Evolutionary conservation across 1,284 basidiomycete genomes (phyloP), one percentile per base, ranked within the genome.

Genomic region (Erythrobasidium hasegawianum): DNA sequence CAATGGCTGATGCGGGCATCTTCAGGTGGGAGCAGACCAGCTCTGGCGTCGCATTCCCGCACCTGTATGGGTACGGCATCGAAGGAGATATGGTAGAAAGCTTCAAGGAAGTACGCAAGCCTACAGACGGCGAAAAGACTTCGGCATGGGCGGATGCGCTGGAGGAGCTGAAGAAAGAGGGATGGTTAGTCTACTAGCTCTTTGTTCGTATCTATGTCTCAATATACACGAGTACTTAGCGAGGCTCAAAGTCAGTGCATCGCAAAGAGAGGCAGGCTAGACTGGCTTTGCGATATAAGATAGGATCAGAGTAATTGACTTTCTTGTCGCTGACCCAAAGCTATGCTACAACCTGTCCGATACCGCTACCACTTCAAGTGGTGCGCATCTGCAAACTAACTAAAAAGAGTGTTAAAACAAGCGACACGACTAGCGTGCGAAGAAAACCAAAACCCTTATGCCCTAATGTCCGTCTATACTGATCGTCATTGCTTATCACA

Each of bases 51-150:
- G 43, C 49, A 20, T 65, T 65, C 47, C 56, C 62, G 33, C 62
- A 65, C 41, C 47, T 65, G n/a, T 65, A 65, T 18, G 62, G 62
- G 7, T 57, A 57, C 20, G 62, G 62, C 2, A 65, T 65, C 2
- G 62, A 65, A 26, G 62, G 62, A 16, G 62, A 65, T 40, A 57
- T 57, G 55, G 55, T 65, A 8, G 62, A 65, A 18, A 57, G 53
- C 16, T 65, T 65, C 47, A 65, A 58, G 38, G 62, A 65, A 29
- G 55, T 65, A 13, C 49, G 58, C n/a, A 33, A 56, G 33, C 55
- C 41, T 16, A 41, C 47, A 26, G 55, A 65, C 27, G 62, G 62
- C 26, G 62, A 65, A 29, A 65, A 65, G 24, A 24, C 50, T 3
- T 27, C 62, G 5, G 55, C 53, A 16, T 65, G 62, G 62, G 62